A percentile compares a stretch with the other conserved stretches of the same genome.
Conservation (phyloP, 805 yeast species). For the Nematodospora valgi region DNA sequence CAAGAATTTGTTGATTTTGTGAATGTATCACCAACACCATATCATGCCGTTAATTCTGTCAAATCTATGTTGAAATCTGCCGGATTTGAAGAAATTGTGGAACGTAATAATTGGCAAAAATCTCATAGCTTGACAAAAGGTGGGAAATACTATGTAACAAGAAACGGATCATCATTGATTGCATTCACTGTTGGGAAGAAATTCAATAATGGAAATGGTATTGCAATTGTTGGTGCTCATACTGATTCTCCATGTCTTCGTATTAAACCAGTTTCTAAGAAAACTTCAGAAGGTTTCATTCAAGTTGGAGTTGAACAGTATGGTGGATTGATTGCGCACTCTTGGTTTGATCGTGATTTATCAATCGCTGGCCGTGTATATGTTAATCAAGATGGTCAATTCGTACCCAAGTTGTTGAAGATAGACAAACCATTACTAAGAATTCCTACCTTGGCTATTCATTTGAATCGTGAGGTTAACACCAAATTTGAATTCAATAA, state of each 20-base stretch:
- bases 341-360: conserved; percentile 96
- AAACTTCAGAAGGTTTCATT: conserved; percentile 65
- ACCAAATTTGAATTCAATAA: conserved; percentile 82
- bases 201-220: conserved; percentile 74
- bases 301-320: conserved; percentile 93
- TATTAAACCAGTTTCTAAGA: conserved; percentile 82
- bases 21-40: conserved; percentile 88
- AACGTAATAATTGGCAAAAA: conserved; percentile 60
- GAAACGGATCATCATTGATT: conserved; percentile 85
- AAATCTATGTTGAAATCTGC: conserved; percentile 49
- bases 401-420: conserved; percentile 67
- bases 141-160: conserved; percentile 77
- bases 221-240: conserved; percentile 92
- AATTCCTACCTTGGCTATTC: conserved; percentile 94
- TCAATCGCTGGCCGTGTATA: conserved; percentile 90
- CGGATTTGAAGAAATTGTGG: conserved; percentile 76
- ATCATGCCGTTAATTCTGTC: conserved; percentile 78
- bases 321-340: conserved; percentile 95
- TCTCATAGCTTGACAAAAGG: conserved; percentile 46
- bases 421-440: conserved; percentile 80
- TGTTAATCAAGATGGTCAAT: conserved; percentile 50
- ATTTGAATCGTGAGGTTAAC: conserved; percentile 74
- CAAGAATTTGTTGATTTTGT: conserved; percentile 72
- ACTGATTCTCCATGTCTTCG: conserved; percentile 91
- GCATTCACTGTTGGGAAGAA: conserved; percentile 80